Evolutionary conservation across 805 yeast species (phyloP).

Genomic region (Candida insectorum): DNA sequence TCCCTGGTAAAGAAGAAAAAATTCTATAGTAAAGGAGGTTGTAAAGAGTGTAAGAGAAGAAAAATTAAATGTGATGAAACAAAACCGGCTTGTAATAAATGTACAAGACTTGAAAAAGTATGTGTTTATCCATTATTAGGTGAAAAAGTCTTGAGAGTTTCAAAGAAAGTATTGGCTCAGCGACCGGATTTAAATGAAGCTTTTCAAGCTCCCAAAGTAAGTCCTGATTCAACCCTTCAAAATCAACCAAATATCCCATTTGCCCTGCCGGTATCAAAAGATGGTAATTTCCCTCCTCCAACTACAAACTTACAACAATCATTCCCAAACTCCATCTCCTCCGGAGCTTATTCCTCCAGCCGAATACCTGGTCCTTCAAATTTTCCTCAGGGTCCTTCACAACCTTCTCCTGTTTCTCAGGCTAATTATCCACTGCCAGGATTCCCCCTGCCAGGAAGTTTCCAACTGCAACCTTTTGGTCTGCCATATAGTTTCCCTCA

Average conservation of each 20-base stretch:
- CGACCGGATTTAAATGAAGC: conserved; percentile 4
- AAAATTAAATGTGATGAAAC: conserved; percentile 42
- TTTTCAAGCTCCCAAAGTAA: no score
- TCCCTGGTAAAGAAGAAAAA: conserved; percentile 12
- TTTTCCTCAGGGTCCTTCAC: background rate
- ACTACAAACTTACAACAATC: background rate
- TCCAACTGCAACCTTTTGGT: background rate
- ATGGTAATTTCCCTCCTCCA: background rate
- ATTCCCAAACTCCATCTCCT: background rate
- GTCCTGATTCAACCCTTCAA: no score
- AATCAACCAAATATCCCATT: background rate
- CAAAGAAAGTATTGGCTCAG: conserved; percentile 13
- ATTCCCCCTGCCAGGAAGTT: background rate
- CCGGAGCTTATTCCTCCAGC: no score
- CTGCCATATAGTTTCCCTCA: background rate
- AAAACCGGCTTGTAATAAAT: conserved; percentile 34
- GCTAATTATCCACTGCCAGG: background rate
- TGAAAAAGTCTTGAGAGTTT: conserved; percentile 32
- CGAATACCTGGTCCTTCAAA: no score
- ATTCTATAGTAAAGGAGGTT: conserved; percentile 35
- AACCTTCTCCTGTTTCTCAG: background rate
- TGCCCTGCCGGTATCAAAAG: background rate
- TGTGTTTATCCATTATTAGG: conserved; percentile 37
- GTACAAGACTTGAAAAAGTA: conserved; percentile 29
- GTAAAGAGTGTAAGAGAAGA: conserved; percentile 41